Conservation (phyloP, 257 asterid genomes). For the Jaltomata sinuosa region DNA sequence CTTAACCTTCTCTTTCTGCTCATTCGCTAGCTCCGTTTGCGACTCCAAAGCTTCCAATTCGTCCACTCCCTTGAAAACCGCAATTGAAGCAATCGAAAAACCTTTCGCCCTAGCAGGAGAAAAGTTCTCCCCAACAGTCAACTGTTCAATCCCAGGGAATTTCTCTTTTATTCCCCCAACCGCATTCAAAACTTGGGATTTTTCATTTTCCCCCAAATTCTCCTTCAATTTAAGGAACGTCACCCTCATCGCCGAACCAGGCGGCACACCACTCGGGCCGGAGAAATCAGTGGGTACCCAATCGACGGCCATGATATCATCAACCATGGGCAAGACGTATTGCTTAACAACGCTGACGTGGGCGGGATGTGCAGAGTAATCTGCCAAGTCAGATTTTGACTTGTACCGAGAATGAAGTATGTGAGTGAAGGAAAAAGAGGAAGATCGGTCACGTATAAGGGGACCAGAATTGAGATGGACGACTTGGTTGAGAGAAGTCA, state of each 20-base stretch:
- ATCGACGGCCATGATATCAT: constrained; percentile 72
- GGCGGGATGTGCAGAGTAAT: constrained; percentile 50
- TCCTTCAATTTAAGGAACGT: constrained; percentile 54
- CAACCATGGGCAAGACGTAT: constrained; percentile 33
- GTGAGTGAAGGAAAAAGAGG: constrained; percentile 70
- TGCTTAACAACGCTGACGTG: constrained; percentile 47
- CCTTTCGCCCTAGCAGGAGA: constrained; percentile 83
- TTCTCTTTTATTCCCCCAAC: constrained; percentile 36
- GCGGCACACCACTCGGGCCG: constrained; percentile 17
- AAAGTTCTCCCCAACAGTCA: constrained; percentile 73
- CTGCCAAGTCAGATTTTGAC: constrained; percentile 43
- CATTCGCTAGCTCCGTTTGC: constrained; percentile 31
- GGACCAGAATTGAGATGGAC: constrained; percentile 76
- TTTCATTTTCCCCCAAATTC: constrained; percentile 32
- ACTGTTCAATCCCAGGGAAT: constrained; percentile 36
- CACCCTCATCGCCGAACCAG: constrained; percentile 47
- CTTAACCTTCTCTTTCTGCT: constrained; percentile 51
- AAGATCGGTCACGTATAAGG: constrained; percentile 41
- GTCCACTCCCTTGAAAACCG: constrained; percentile 40
- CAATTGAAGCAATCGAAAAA: constrained; percentile 62
- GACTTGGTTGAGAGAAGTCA: constrained; percentile 54
- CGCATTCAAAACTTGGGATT: constrained; percentile 27
- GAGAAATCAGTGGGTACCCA: constrained; percentile 36
- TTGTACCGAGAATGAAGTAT: constrained; percentile 77
- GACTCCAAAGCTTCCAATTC: constrained; percentile 52